Base-by-base conservation (phyloP, 2,329 filamentous ascomycete genomes). In the Trichoderma sp. region DNA sequence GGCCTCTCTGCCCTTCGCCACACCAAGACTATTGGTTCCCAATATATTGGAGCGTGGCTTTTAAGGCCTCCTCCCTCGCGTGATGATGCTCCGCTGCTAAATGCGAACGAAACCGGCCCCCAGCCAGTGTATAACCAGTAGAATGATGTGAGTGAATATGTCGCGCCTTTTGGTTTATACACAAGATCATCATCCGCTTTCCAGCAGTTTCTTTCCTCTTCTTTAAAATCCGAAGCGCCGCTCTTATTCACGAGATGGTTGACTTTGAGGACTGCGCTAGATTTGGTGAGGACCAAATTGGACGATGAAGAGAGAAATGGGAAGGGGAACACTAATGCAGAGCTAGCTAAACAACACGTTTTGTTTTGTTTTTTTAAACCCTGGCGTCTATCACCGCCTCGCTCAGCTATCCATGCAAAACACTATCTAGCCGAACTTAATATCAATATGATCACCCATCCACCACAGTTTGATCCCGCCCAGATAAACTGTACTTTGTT, bases 201-300 rank as follows among this genome's bases (percentile, higher is more conserved):
- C 27, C 14, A 43, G 5, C 8, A 43, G 35, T 24, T 14, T 31
- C 16, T 59, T 16, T 35, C 40, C 8, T 43, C 6, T 37, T 55
- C 2, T 49, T 59, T 59, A 52, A 67, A 59, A 56, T 58, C 64
- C 55, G 55, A 40, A 59, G 40, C 64, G 64, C 64, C 55, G 64
- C 64, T 59, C 53, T 52, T 37, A 43, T 52, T 29, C 11, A n/a
- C 43, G 64, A 31, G 53, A 35, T 19, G 16, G 27, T n/a, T 37
- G 63, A 37, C 40, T 40, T 40, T 31, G 63, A 59, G 27, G 8
- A 67, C n/a, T n/a, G 19, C 40, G 6, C 33, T 16, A 43, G 52
- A 56, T 43, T 21, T n/a, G 27, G 27, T 19, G 24, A 13, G 3
- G 27, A 43, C 56, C 49, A 24, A 56, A 24, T 33, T 43, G 16